A percentile compares a stretch with the other conserved stretches of the same genome.
phyloP scores from a whole-genome alignment of 352 stramenopile genomes.

The Phytophthora pinifolia region DNA sequence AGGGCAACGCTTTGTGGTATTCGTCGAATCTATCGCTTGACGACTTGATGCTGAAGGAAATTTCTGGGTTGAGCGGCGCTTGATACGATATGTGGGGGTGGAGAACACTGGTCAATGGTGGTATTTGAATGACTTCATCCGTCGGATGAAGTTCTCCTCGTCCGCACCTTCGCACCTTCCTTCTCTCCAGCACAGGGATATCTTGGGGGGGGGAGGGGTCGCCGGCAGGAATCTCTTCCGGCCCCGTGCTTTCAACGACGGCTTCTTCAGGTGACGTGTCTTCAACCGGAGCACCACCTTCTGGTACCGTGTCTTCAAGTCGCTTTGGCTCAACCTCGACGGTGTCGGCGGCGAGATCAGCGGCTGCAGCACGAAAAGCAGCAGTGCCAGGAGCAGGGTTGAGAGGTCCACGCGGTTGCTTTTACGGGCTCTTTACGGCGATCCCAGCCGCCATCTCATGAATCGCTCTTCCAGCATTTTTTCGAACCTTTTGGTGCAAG shows the following conservation, averaged over 20 bases:
- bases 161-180: no score
- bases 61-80: slow-evolving; percentile 9
- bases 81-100: slow-evolving; percentile 15
- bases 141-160: no score
- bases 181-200: no score
- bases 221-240: no score
- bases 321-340: neutral
- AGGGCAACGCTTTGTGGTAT: slow-evolving; percentile 18
- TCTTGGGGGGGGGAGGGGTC: no score
- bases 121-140: slow-evolving; percentile 3
- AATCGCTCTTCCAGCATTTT: neutral
- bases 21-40: slow-evolving; percentile 2
- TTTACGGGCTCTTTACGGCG: neutral
- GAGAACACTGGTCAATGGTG: slow-evolving; percentile 12
- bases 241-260: no score
- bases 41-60: slow-evolving; percentile 13
- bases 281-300: no score
- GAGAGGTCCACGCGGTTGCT: neutral
- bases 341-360: neutral
- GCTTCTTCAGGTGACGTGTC: no score
- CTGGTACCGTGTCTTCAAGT: no score
- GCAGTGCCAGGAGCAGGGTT: neutral
- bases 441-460: neutral
- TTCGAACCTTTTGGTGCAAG: no score
- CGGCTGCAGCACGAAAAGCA: neutral